Base-by-base conservation (phyloP, 192 early-diverging fungal genomes). In the Funneliformis geosporum region DNA sequence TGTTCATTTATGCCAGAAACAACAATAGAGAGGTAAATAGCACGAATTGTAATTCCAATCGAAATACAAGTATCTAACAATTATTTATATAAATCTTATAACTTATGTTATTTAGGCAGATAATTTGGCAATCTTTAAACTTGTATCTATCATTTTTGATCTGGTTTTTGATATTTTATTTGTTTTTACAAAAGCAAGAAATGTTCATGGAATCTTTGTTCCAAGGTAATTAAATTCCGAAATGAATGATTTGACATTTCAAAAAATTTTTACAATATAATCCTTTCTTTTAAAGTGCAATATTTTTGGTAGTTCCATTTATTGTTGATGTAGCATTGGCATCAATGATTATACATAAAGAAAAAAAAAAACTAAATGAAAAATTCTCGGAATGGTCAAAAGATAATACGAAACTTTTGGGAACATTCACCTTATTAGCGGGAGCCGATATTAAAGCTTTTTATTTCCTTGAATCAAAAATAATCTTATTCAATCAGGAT, bases 101-200 rank as follows among this genome's bases (percentile, higher is more conserved):
- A n/a, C n/a, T n/a, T n/a, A 60, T 2, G 33, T 33, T 33, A 33
- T 12, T 55, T 40, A 76, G 75, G 75, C 61, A 2, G 11, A 60
- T 8, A 76, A 43, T 10, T 18, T 39, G 23, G 61, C 28, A 39
- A 21, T 64, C 21, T 43, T 76, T 21, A 21, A 76, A 42, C 33
- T 65, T 76, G n/a, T 39, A 23, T 46, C 65, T 27, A 76, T 76
- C 25, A 27, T 75, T 14, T 21, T 60, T 9, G 75, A 76, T 76
- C 46, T 64, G 27, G 14, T 14, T 38, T 8, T 76, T 10, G 38
- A 61, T 76, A 8, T 76, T 25, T 5, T 9, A 23, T 76, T 76
- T 40, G 39, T 76, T 16, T n/a, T 38, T 46, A 55, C 18, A 27
- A 76, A 65, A 23, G 33, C 28, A 7, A 42, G 8, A 28, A 43